Conservation (phyloP, 2,329 filamentous ascomycete genomes). For the Aspergillus felis region DNA sequence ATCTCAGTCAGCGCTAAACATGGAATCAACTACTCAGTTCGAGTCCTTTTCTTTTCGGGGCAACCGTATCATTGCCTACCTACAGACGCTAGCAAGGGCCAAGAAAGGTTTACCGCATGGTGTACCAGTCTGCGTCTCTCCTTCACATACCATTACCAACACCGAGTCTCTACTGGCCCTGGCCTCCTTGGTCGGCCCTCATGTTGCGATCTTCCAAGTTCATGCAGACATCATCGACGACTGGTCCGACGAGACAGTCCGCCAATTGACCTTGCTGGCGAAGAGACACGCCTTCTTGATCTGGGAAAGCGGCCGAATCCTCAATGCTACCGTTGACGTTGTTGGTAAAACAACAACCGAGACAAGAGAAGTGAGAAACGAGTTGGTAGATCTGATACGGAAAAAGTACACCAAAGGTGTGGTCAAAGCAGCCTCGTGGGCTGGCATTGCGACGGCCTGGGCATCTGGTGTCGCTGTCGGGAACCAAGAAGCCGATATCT, state of each 20-base stretch:
- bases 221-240: slow-evolving; percentile 61
- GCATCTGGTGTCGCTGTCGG: slow-evolving; percentile 32
- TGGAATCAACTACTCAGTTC: slow-evolving; percentile 10
- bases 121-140: slow-evolving; percentile 41
- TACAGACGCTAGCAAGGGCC: slow-evolving; percentile 28
- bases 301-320: slow-evolving; percentile 39
- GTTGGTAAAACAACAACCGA: slow-evolving; percentile 25
- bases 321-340: slow-evolving; percentile 34
- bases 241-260: slow-evolving; percentile 54
- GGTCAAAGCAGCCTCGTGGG: slow-evolving; percentile 36
- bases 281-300: slow-evolving; percentile 37
- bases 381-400: slow-evolving; percentile 31
- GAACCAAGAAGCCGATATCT: slow-evolving; percentile 37
- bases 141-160: slow-evolving; percentile 56
- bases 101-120: slow-evolving; percentile 38
- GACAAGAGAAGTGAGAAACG: slow-evolving; percentile 28
- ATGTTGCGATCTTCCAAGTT: slow-evolving; percentile 59
- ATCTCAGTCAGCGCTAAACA: slow-evolving; percentile 7
- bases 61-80: slow-evolving; percentile 36
- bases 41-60: slow-evolving; percentile 20
- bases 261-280: slow-evolving; percentile 32
- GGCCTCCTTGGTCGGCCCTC: slow-evolving; percentile 56
- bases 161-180: slow-evolving; percentile 53
- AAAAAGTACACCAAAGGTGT: slow-evolving; percentile 39
- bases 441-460: slow-evolving; percentile 38